phyloP scores from a whole-genome alignment of 2,329 filamentous ascomycete genomes.

The Ilyonectria mors-panacis region DNA sequence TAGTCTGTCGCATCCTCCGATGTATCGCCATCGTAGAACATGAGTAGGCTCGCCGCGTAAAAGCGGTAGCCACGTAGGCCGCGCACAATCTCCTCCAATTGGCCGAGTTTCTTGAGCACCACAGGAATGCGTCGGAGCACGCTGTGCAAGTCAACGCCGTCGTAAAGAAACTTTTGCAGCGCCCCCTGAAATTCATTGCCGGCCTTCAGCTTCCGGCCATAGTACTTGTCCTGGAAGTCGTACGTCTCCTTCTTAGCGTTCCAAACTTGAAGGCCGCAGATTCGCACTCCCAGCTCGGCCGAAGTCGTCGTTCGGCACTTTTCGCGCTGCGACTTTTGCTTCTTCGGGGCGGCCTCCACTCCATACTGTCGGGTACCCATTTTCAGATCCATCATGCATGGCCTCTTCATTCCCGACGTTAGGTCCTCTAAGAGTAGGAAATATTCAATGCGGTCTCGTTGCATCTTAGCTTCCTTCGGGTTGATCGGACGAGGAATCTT shows the following conservation, averaged over 20 bases:
- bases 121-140: slow-evolving; percentile 89
- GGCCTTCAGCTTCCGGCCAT: slow-evolving; percentile 88
- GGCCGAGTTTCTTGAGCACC: slow-evolving; percentile 85
- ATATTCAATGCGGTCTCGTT: slow-evolving; percentile 83
- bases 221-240: slow-evolving; percentile 99
- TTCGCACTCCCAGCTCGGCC: slow-evolving; percentile 88
- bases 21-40: slow-evolving; percentile 94
- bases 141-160: slow-evolving; percentile 85
- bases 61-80: slow-evolving; percentile 89
- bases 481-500: slow-evolving; percentile 76
- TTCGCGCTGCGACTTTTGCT: slow-evolving; percentile 90
- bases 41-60: slow-evolving; percentile 93
- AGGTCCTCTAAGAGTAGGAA: slow-evolving; percentile 95
- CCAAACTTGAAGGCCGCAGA: slow-evolving; percentile 98
- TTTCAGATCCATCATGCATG: slow-evolving; percentile 97
- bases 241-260: slow-evolving; percentile 87
- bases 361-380: slow-evolving; percentile 99
- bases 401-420: slow-evolving; percentile 95
- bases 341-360: slow-evolving; percentile 91
- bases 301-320: slow-evolving; percentile 97
- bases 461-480: slow-evolving; percentile 81
- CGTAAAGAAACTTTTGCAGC: slow-evolving; percentile 90
- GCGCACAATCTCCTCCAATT: slow-evolving; percentile 87
- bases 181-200: slow-evolving; percentile 92
- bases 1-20: slow-evolving; percentile 63